Evolutionary conservation across 305 asterid species (phyloP), one percentile per base, ranked within the genome.

Genomic region (Solanum hybrid): DNA sequence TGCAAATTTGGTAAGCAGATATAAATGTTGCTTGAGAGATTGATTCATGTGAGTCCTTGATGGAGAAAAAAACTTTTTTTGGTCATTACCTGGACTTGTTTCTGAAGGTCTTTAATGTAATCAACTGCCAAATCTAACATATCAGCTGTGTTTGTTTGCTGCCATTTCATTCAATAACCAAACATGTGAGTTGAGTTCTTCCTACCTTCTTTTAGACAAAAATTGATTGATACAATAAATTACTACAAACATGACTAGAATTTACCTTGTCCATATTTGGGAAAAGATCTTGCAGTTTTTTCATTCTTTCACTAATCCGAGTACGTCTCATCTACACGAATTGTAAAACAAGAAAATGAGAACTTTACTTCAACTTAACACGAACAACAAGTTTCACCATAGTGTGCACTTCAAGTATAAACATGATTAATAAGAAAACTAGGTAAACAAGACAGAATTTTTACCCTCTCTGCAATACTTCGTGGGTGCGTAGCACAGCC

Each of bases 141-240:
- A 90, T 97, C 97, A 46, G 99, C 97, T 69, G 98, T 97, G 96
- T 94, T 97, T 36, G 98, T 92, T 96, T 97, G 99, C 98, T 97
- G 96, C 91, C 89, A 88, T 92, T 83, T 2, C 46, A 91, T 83
- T 16, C 86, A 39, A 37, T 31, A 20, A 89, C 31, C 35, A 14
- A 87, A 82, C 51, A 80, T 39, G 74, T 78, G 86, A 81, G 33
- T 39, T 78, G 86, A 81, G 33, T 61, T 39, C 57, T 13, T 61
- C 31, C 26, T 46, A 46, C 6, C 40, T 83, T 46, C 20, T 29
- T 83, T 29, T 46, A 83, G 74, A 13, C 8, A 40, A 80, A 76
- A 42, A 69, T 8, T 9, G 24, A n/a, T 37, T 40, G 29, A 24
- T 57, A 77, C 26, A 77, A 77, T 20, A 11, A 85, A 22, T 5